These are phyloP conservation scores for Carallia brachiata DNA, from an alignment of 345 rosid species.

Conservation along the genomic window DNA sequence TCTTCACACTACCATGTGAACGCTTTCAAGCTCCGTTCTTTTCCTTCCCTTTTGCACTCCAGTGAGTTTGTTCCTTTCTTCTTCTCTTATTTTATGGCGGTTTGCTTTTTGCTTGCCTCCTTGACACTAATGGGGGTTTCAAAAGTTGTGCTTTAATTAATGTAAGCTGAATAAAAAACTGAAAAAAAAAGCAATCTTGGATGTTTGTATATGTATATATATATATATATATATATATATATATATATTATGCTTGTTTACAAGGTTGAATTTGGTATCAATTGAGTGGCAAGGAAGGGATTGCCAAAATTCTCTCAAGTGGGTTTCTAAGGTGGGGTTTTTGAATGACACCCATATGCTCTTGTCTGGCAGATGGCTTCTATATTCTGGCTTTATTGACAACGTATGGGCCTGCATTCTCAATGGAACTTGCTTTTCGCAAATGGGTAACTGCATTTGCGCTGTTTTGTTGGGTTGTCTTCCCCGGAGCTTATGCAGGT, in stretches of 20 bases:
- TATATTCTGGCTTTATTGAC: slow-evolving; percentile 28
- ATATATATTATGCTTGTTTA: slow-evolving; percentile 34
- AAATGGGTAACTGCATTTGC: slow-evolving; percentile 55
- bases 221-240: background rate
- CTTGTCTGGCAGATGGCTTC: slow-evolving; percentile 22
- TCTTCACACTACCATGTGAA: background rate
- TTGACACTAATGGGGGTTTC: background rate
- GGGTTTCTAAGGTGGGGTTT: background rate
- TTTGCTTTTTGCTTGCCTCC: slow-evolving; percentile 17
- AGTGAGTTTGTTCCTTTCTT: slow-evolving; percentile 27
- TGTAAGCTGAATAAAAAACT: slow-evolving; percentile 1
- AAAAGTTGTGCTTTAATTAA: slow-evolving; percentile 5
- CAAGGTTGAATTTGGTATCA: slow-evolving; percentile 46
- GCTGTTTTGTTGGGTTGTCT: slow-evolving; percentile 39
- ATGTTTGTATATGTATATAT: no score
- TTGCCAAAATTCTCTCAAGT: slow-evolving; percentile 29
- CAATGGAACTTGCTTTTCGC: slow-evolving; percentile 47
- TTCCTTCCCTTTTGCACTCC: slow-evolving; percentile 5
- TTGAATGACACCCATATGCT: background rate
- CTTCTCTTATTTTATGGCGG: slow-evolving; percentile 5
- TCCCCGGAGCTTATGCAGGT: slow-evolving; percentile 46
- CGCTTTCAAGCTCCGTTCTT: background rate
- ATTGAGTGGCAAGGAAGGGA: slow-evolving; percentile 48
- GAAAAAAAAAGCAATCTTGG: slow-evolving; percentile 8
- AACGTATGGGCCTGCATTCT: slow-evolving; percentile 37